Conservation (phyloP, 2,329 filamentous ascomycete species). For the Paracamarosporium sp. region DNA sequence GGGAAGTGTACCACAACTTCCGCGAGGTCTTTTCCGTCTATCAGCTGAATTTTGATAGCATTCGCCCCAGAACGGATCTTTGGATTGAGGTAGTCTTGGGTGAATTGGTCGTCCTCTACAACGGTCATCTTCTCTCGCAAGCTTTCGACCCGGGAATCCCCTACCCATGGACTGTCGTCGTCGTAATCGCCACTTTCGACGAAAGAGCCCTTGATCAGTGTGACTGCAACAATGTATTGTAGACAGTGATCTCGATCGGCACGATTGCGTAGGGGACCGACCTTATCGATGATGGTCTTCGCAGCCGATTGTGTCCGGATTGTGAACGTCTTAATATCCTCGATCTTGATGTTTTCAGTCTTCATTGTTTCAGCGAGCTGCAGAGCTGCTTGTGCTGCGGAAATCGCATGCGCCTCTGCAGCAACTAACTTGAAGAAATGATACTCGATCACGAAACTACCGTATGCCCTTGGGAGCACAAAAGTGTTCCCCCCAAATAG, state of each 20-base stretch:
- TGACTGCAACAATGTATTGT: background rate
- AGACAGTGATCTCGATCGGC: slow-evolving; percentile 1
- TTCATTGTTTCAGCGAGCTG: background rate
- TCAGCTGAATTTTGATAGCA: background rate
- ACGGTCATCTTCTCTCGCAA: background rate
- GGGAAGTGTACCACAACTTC: background rate
- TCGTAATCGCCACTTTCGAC: background rate
- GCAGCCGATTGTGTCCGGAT: background rate
- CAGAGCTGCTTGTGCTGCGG: background rate
- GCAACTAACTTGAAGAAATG: background rate
- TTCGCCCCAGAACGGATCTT: background rate
- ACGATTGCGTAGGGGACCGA: background rate
- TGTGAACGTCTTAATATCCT: background rate
- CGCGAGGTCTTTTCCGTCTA: background rate
- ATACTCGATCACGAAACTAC: background rate
- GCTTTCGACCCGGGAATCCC: background rate
- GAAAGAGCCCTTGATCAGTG: background rate
- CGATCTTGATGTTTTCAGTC: too few species aligned
- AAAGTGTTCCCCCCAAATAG: background rate
- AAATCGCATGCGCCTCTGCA: background rate
- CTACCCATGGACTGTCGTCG: background rate
- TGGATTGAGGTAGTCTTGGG: background rate
- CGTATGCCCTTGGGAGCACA: background rate
- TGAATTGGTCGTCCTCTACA: background rate
- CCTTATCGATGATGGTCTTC: background rate